These are phyloP conservation scores for Blastocystis sp. DNA, from an alignment of 352 stramenopile species.

Conservation along the genomic window DNA sequence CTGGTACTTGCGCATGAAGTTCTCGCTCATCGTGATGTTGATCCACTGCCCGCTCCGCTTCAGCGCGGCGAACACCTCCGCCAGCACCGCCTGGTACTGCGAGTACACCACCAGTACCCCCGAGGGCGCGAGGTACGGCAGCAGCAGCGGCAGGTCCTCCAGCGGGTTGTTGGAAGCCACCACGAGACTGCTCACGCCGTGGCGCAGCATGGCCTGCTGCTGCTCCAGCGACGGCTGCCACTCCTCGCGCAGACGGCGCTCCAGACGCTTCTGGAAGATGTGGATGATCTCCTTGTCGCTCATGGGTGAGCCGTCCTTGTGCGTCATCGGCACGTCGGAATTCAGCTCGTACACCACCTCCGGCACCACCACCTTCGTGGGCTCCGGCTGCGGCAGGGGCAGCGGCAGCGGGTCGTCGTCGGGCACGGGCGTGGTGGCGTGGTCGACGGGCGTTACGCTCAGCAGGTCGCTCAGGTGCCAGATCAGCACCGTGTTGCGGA, in stretches of 20 bases:
- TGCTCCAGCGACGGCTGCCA: conserved; percentile 55
- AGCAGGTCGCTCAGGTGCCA: conserved; percentile 55
- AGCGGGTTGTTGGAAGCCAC: conserved; percentile 67
- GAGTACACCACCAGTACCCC: conserved; percentile 63
- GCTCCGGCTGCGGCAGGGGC: neutral
- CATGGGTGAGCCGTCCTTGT: conserved; percentile 30
- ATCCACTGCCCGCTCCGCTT: conserved; percentile 63
- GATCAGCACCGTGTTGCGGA: conserved; percentile 56
- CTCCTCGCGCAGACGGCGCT: conserved; percentile 10
- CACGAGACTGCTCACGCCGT: conserved; percentile 52
- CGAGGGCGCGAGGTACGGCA: conserved; percentile 58
- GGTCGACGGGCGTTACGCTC: conserved; percentile 28
- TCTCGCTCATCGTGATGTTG: conserved; percentile 63
- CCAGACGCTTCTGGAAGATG: conserved; percentile 49
- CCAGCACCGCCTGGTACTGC: conserved; percentile 48
- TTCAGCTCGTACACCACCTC: neutral
- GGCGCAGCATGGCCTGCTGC: conserved; percentile 17
- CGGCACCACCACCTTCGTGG: conserved; percentile 12
- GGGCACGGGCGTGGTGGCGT: neutral
- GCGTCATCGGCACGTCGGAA: conserved; percentile 26
- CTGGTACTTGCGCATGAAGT: conserved; percentile 69
- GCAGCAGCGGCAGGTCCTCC: conserved; percentile 35
- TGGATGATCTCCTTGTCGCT: conserved; percentile 26
- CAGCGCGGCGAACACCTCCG: conserved; percentile 62
- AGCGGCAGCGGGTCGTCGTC: conserved; percentile 16